Base-by-base conservation (phyloP, 2,329 filamentous ascomycete genomes). In the Domatiomyces globalis region DNA sequence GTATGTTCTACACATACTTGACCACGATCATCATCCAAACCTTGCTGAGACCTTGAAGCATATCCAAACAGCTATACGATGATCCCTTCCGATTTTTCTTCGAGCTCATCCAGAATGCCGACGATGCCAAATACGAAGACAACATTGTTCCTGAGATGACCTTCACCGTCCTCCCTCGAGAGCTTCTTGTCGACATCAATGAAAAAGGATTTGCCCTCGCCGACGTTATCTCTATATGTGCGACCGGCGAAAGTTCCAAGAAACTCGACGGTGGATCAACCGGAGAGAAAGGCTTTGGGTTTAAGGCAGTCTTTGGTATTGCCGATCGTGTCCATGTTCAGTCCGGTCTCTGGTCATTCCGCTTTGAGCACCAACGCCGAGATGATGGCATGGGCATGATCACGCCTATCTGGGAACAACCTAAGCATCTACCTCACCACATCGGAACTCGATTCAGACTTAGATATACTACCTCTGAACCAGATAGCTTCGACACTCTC, bases 61-160 rank as follows among this genome's bases (percentile, higher is more conserved):
- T 25, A 25, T 25, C 51, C 36, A 45, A 43, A 22, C 49, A 56
- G 39, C 54, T 56, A 17, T 56, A 56, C 45, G 49, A 49, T 44
- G 18, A 51, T 33, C 46, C 46, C 19, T 56, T 54, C 22, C 49
- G 47, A n/a, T 66, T 64, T 46, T 52, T 65, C 20, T 62, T 62
- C 45, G 63, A 66, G 54, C 49, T 67, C 6, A 58, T 73, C 5
- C 70, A 73, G 55, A 72, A 73, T 60, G 68, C 68, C 0, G 69
- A 72, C 39, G 69, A 72, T 55, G 52, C 54, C 29, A 22, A 39
- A 10, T 56, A 52, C 33, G 39, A 45, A 5, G 49, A 49, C 15
- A 17, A 45, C 9, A 4, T 4, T 5, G 25, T 15, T 10, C 54
- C 54, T 5, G 39, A 20, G 12, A 46, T 52, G 42, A 45, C n/a